Base-by-base conservation (phyloP, 2,329 filamentous ascomycete genomes). In the Xylaria polymorpha region DNA sequence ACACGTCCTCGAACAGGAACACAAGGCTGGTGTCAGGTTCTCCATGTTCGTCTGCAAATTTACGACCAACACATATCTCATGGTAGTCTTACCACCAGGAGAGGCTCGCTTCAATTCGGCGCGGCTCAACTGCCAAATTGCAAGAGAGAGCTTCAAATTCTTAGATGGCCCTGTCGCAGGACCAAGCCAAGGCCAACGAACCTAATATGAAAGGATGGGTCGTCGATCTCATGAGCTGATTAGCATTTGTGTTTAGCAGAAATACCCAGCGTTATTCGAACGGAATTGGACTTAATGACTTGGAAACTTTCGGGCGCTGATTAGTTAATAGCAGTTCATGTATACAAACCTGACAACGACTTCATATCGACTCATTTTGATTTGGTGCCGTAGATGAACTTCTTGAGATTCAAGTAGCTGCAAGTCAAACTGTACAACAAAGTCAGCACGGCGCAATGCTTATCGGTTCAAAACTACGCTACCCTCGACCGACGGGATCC, bases 1-100 rank as follows among this genome's bases (percentile, higher is more conserved):
- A 76, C 64, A 9, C 9, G 18, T 14, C 10, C 8, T 66, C 8
- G 6, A 56, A 56, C 25, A 78, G 77, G 91, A 94, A 80, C 90
- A 94, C 81, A 94, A 94, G 80, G 91, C 92, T 64, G 87, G 86
- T 64, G 85, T 88, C 53, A 87, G 88, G 68, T 98, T 98, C 83
- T 97, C 94, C 81, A 91, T 98, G 80, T 97, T 98, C 79, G 93
- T 98, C 72, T 93, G 94, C 72, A 93, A 97, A 74, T 94, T 99
- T 74, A 99, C 96, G 1, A 97, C 96, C 62, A 99, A 99, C 81
- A 99, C 96, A 2, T 98, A 98, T 77, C 91, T 99, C 69, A 93
- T 97, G 77, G 93, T 97, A 9, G 91, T 97, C 43, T 88, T 98
- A 73, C 94, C 96, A 0, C 94, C 95, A 0, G 94, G 94, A 29